Evolutionary conservation across 2,329 filamentous ascomycete genomes (phyloP).

Genomic region (Colletotrichum kahawae): DNA sequence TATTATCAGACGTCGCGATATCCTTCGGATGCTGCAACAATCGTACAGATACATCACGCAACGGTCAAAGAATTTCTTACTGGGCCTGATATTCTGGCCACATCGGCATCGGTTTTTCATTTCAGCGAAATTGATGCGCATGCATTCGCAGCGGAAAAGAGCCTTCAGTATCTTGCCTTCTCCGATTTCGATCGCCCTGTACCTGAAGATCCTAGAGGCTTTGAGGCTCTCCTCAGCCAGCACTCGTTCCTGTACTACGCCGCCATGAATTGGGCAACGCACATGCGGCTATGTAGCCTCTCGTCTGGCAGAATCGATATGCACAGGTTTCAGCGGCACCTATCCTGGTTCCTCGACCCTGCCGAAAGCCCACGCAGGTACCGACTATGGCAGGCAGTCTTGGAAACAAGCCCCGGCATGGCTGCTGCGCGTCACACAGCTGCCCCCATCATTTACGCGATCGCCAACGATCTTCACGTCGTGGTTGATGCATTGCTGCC

Average conservation of each 20-base stretch:
- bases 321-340: rapidly evolving
- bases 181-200: neutral
- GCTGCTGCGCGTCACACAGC: rapidly evolving
- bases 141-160: neutral
- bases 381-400: neutral
- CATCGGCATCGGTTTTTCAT: neutral
- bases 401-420: rapidly evolving
- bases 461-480: neutral
- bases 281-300: neutral
- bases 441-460: rapidly evolving
- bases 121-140: neutral
- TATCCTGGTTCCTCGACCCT: rapidly evolving
- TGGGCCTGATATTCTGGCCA: neutral
- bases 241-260: neutral
- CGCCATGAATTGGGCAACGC: rapidly evolving
- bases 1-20: neutral
- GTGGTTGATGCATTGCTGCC: rapidly evolving
- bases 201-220: rapidly evolving
- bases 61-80: neutral
- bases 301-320: rapidly evolving
- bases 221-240: rapidly evolving
- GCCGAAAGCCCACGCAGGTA: neutral
- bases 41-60: neutral
- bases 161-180: neutral
- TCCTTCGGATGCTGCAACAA: neutral